These are phyloP conservation scores for Angomonas deanei DNA, from an alignment of 208 protist genomes.

Conservation along the genomic window DNA sequence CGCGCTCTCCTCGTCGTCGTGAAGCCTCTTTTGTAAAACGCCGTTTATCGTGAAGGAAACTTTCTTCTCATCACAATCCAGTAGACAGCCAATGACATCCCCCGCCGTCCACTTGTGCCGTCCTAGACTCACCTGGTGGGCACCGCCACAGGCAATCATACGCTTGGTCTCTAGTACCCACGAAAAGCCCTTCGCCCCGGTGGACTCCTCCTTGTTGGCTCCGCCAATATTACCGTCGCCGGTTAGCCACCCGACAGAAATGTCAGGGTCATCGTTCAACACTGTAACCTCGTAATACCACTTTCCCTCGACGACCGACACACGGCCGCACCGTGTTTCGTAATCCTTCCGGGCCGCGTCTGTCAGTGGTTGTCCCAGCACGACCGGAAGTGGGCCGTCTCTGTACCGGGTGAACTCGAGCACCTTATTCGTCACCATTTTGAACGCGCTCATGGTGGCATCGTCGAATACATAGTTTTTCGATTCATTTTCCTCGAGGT, in stretches of 20 bases:
- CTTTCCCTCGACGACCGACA: slow-evolving; percentile 54
- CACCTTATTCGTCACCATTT: slow-evolving; percentile 5
- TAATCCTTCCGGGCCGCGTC: no score
- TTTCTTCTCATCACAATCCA: slow-evolving; percentile 73
- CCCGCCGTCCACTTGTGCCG: slow-evolving; percentile 66
- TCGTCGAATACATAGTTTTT: background rate
- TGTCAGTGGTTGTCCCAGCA: slow-evolving; percentile 33
- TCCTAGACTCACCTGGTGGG: slow-evolving; percentile 46
- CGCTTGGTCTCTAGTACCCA: slow-evolving; percentile 80
- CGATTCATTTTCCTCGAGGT: background rate
- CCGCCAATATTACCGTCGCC: background rate
- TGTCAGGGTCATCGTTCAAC: slow-evolving; percentile 16
- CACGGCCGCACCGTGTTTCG: slow-evolving; percentile 51
- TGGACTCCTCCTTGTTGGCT: slow-evolving; percentile 14
- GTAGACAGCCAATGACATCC: slow-evolving; percentile 81
- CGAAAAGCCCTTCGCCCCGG: slow-evolving; percentile 57
- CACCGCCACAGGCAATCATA: slow-evolving; percentile 67
- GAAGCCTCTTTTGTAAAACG: slow-evolving; percentile 21
- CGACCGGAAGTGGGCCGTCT: slow-evolving; percentile 53
- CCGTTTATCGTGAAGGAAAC: slow-evolving; percentile 85
- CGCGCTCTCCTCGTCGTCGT: slow-evolving; percentile 22
- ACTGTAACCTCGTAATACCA: slow-evolving; percentile 90
- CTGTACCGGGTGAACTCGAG: slow-evolving; percentile 25
- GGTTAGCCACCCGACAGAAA: slow-evolving; percentile 51
- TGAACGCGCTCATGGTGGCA: slow-evolving; percentile 11